phyloP scores from a whole-genome alignment of 148 eudicot genomes.

The Spergularia bocconei region DNA sequence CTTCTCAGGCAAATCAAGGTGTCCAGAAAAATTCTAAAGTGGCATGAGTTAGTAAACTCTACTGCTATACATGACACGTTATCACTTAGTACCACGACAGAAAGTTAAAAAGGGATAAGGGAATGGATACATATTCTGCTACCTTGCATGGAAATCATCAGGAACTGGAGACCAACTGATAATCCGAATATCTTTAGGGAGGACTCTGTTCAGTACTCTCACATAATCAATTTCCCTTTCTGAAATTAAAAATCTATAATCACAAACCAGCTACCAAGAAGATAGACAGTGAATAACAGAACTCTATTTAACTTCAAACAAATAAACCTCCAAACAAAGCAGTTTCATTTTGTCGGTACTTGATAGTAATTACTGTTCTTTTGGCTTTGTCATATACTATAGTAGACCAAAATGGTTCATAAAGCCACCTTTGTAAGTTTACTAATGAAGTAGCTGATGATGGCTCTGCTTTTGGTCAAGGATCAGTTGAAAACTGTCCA shows the following conservation, averaged over 20 bases:
- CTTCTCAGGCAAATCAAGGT: neutral
- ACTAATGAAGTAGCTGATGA: neutral
- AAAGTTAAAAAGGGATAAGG: neutral
- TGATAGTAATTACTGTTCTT: neutral
- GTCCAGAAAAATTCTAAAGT: neutral
- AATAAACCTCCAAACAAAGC: neutral
- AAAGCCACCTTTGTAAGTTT: neutral
- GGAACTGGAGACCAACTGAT: constrained; percentile 90
- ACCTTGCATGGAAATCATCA: constrained; percentile 89
- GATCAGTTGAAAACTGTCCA: neutral
- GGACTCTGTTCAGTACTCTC: constrained; percentile 65
- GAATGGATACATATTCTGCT: neutral
- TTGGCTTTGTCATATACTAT: neutral
- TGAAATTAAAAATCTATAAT: constrained; percentile 22
- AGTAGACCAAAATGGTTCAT: neutral
- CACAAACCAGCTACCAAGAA: constrained; percentile 10
- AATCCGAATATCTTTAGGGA: constrained; percentile 83
- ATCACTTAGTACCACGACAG: neutral
- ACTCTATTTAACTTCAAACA: neutral
- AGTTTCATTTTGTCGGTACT: neutral
- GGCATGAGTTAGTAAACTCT: constrained; percentile 3
- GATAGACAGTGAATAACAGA: neutral
- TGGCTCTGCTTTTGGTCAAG: neutral
- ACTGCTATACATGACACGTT: too few relatives aligned
- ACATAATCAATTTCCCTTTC: constrained; percentile 80